These are phyloP conservation scores for Hirsutella minnesotensis DNA, from an alignment of 2,329 filamentous ascomycete species.

Conservation along the genomic window DNA sequence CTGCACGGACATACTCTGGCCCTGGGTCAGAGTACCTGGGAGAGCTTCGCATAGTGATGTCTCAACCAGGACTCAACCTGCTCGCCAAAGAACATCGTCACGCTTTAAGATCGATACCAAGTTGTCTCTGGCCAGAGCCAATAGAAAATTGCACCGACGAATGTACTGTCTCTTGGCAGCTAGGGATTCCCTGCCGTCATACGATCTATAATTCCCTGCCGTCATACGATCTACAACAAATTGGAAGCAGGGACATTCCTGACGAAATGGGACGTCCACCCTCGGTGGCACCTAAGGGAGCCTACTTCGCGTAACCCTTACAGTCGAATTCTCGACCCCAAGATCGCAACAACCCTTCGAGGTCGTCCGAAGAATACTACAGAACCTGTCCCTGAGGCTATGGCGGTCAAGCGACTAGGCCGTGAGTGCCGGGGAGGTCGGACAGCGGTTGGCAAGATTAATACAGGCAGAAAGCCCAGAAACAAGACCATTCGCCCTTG, in stretches of 20 bases:
- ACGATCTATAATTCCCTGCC: too few species aligned
- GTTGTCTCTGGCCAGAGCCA: background rate
- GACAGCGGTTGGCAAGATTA: background rate
- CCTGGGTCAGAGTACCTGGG: background rate
- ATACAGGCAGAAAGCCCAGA: background rate
- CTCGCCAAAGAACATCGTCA: background rate
- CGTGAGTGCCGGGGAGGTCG: background rate
- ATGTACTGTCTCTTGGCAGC: slow-evolving; percentile 1
- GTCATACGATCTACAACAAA: too few species aligned
- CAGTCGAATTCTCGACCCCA: slow-evolving; percentile 4
- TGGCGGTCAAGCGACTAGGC: background rate
- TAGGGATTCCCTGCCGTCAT: too few species aligned
- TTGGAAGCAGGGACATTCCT: background rate
- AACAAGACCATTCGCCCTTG: background rate
- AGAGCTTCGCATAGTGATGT: too few species aligned
- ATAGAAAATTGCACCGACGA: background rate
- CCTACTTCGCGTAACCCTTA: slow-evolving; percentile 1
- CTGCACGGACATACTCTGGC: background rate
- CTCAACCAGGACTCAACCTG: background rate
- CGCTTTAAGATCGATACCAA: background rate
- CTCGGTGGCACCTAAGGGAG: slow-evolving; percentile 2
- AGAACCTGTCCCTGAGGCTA: slow-evolving; percentile 2
- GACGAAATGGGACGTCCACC: slow-evolving; percentile 3
- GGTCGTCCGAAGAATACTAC: slow-evolving; percentile 3
- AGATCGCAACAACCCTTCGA: slow-evolving; percentile 4